Base-by-base conservation (phyloP, 1,139 yeast species). In the Geotrichum macrosporum region DNA sequence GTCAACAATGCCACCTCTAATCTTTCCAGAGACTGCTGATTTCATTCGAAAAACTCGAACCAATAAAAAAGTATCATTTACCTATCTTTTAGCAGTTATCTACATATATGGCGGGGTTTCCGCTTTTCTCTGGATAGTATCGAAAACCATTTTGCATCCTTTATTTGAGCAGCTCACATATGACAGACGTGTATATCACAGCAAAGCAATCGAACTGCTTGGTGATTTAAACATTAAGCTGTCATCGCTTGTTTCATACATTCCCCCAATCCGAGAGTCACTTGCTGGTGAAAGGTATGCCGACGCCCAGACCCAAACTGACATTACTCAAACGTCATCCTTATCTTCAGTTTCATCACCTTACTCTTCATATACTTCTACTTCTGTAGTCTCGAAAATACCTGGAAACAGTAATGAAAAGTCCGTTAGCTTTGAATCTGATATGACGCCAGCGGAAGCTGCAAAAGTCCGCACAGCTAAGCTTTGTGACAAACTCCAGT, bases 101-200 rank as follows among this genome's bases (percentile, higher is more conserved):
- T 66, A 66, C 46, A 50, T 59, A 4, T 66, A 63, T 48, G 70
- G 69, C 1, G 70, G 70, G 2, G 53, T 60, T 4, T 54, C 65
- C 5, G 65, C 64, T 0, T 47, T 62, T 16, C 37, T 61, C 2
- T 65, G 62, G 13, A 39, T 65, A 1, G 44, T 65, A 15, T 61
- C 68, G 35, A 64, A 63, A 51, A 57, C 64, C 40, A 54, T 66
- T 10, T 48, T 66, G 15, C 53, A 54, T 20, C 70, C 70, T 18
- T 58, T 66, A 42, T 60, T 64, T 36, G 58, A 56, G 18, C 68
- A 67, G 51, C 62, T 67, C 8, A 57, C 66, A 2, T 57, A 48
- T 21, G 68, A 64, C 46, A 60, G 70, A 20, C 54, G 61, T n/a
- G 54, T 57, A 16, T 62, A 63, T 46, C 62, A 65, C n/a, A 44